phyloP scores from a whole-genome alignment of 1,284 basidiomycete genomes.

The Pyrrhoderma noxium region DNA sequence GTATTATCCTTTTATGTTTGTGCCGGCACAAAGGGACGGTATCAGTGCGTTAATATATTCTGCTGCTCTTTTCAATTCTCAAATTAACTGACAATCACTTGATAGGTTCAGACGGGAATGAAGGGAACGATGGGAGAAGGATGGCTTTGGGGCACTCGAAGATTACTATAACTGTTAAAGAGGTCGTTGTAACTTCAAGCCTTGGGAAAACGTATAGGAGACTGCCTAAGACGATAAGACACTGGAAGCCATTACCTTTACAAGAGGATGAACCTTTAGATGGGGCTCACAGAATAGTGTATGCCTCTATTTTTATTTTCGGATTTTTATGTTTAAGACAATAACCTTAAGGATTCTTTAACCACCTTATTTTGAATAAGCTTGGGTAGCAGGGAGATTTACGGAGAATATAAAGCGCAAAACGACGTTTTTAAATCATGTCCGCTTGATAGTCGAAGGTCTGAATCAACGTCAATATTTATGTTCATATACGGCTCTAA shows the following conservation, averaged over 20 bases:
- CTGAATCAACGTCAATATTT: background rate
- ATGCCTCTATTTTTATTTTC: no score
- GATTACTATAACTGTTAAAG: background rate
- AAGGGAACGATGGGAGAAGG: no score
- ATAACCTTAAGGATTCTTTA: no score
- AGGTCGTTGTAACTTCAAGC: background rate
- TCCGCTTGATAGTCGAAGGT: background rate
- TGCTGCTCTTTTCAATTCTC: no score
- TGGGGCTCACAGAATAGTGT: background rate
- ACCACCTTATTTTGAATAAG: background rate
- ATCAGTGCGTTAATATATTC: background rate
- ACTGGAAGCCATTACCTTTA: background rate
- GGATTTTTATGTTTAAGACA: no score
- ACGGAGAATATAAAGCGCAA: background rate
- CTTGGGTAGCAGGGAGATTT: no score
- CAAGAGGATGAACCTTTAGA: background rate
- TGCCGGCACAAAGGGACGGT: background rate
- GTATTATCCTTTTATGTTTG: slow-evolving; percentile 3
- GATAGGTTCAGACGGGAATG: no score
- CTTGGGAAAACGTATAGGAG: background rate
- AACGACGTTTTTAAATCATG: background rate
- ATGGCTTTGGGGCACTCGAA: no score
- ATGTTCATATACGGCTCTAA: slow-evolving; percentile 3
- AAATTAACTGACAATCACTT: no score
- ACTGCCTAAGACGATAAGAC: background rate